Base-by-base conservation (phyloP, 345 rosid species). In the Eucalyptus sp. region DNA sequence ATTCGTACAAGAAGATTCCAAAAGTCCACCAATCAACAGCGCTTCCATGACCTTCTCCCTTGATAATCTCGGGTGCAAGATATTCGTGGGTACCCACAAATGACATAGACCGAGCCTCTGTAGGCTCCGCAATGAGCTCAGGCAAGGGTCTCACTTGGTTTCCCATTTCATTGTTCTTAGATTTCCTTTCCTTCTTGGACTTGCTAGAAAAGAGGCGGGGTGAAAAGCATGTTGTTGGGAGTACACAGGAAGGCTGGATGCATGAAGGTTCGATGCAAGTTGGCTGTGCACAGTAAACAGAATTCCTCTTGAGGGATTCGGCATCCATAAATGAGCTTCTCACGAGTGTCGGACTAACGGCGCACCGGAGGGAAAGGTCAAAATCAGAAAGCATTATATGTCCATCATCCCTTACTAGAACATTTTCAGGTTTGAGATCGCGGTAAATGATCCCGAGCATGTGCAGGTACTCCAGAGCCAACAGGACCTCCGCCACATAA, bases 11-110 rank as follows among this genome's bases (percentile, higher is more conserved):
- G 90, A 97, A 96, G 87, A 96, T 97, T 88, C 99, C 98, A 89
- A 92, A 95, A 88, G 98, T 97, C 99, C 99, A 97, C 99, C 99
- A 97, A 90, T 97, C 99, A 20, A 97, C 99, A 7, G 99, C 99
- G 91, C 98, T 96, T 88, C 99, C 99, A 91, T 97, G 98, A 87
- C 99, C 99, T 93, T 96, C 99, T 8, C 99, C 99, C 91, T 96
- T 95, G 44, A 97, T 96, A 54, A 97, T 97, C 94, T 97, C 99
- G 0, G 97, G 98, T 41, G 99, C 99, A 89, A 97, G 94, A 91
- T 97, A 96, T 90, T 97, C 97, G 6, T 96, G 99, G 79, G 98
- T 97, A 89, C 99, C 99, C 31, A 96, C 98, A 90, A 97, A 97
- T 10, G 99, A 97, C 99, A 97, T 97, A 29, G 98, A 97, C 87